A percentile compares a stretch with the other conserved stretches of the same genome.
These are phyloP conservation scores for Trypanosoma caninum DNA, from an alignment of 208 protist genomes.

Conservation along the genomic window DNA sequence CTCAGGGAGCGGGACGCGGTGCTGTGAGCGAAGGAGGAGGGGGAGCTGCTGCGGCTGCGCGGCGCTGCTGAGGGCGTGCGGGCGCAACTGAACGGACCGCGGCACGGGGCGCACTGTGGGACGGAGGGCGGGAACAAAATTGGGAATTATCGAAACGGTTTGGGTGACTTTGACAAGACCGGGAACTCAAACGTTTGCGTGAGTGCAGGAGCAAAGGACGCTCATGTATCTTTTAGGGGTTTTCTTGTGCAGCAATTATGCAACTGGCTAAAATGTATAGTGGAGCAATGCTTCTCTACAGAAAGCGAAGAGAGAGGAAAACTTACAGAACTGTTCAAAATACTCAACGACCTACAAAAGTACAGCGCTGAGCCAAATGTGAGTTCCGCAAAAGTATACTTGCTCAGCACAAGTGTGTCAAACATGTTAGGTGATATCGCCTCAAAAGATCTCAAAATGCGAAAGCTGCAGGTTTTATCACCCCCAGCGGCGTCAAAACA, in stretches of 20 bases:
- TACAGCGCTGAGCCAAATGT: not conserved
- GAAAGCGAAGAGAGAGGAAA: not conserved
- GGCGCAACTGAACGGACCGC: not conserved
- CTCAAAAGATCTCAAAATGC: not conserved
- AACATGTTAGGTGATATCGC: slow-evolving; percentile 6
- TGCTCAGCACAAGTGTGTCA: slow-evolving; percentile 10
- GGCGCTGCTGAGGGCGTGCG: not conserved
- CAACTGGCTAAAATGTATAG: slow-evolving; percentile 17
- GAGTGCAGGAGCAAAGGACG: not conserved
- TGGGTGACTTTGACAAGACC: too few species aligned
- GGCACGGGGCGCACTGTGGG: not conserved
- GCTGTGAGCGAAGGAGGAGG: slow-evolving; percentile 2
- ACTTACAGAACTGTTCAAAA: not conserved
- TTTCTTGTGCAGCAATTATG: slow-evolving; percentile 8
- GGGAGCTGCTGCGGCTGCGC: slow-evolving; percentile 6
- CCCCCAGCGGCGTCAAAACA: not conserved
- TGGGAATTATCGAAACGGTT: too few species aligned
- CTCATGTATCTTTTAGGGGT: not conserved
- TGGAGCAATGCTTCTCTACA: slow-evolving; percentile 5
- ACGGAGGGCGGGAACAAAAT: not conserved
- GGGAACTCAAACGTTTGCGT: too few species aligned
- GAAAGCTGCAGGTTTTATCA: not conserved
- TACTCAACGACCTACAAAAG: slow-evolving; percentile 5
- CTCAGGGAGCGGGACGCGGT: not conserved
- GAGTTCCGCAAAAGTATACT: not conserved